Evolutionary conservation across 306 rosid genomes (phyloP).

Genomic region (Dryas drummondii): DNA sequence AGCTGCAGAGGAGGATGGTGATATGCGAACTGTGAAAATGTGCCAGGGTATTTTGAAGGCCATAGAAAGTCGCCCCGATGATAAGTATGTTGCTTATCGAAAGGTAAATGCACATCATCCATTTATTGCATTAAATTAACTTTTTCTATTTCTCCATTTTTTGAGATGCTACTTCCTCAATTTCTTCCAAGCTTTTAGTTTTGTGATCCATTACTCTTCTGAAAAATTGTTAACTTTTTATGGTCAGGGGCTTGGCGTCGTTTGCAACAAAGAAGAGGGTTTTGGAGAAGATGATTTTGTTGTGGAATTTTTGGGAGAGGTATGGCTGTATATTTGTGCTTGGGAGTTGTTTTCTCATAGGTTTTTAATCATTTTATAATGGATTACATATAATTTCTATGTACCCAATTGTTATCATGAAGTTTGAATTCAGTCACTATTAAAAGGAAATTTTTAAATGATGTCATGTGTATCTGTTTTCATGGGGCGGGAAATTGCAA

Average conservation of each 20-base stretch:
- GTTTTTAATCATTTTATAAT: background rate
- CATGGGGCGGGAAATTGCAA: background rate
- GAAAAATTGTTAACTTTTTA: constrained; percentile 29
- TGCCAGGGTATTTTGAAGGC: constrained; percentile 82
- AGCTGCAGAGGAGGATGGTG: constrained; percentile 59
- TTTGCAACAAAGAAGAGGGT: constrained; percentile 86
- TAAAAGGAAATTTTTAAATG: background rate
- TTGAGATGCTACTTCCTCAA: constrained; percentile 4
- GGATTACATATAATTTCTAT: background rate
- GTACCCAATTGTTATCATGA: background rate
- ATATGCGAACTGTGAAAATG: constrained; percentile 57
- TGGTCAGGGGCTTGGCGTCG: constrained; percentile 95
- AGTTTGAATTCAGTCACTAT: background rate
- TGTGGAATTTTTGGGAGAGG: constrained; percentile 99
- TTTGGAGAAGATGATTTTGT: constrained; percentile 84
- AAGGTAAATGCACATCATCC: constrained; percentile 53
- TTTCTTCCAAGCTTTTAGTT: constrained; percentile 9
- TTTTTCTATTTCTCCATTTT: background rate
- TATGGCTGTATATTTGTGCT: constrained; percentile 35
- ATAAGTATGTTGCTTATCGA: constrained; percentile 92
- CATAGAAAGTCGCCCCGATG: constrained; percentile 76
- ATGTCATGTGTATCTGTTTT: background rate
- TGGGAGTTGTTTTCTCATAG: constrained; percentile 6
- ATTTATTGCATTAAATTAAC: constrained; percentile 8
- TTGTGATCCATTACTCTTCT: constrained; percentile 24